Conservation (phyloP, 106 monocot genomes). For the Dendrobium chrysotoxum region DNA sequence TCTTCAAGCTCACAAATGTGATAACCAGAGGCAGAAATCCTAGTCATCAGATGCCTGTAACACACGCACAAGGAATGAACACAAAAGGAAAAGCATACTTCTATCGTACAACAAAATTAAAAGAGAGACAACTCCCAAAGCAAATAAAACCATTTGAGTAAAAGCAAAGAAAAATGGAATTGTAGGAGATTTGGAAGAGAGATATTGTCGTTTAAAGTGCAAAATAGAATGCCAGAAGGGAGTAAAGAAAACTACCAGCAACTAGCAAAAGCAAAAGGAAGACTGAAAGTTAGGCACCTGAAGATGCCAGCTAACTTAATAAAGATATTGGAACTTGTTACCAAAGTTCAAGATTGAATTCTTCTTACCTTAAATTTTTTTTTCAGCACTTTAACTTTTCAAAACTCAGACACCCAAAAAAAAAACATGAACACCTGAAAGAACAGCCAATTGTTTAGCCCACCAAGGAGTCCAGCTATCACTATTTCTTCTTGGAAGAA, state of each 20-base stretch:
- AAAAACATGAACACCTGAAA: background rate
- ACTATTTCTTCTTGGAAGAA: background rate
- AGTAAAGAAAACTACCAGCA: background rate
- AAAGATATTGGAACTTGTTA: background rate
- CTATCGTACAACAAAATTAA: background rate
- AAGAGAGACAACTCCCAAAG: background rate
- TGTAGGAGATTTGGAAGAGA: background rate
- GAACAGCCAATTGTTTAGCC: constrained; percentile 6
- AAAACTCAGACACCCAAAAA: too few species aligned
- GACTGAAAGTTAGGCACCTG: background rate
- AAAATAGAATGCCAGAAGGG: background rate
- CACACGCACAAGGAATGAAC: background rate
- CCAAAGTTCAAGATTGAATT: too few species aligned
- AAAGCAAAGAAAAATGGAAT: background rate
- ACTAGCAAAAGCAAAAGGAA: constrained; percentile 4
- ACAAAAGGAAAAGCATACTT: background rate
- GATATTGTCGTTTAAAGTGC: background rate
- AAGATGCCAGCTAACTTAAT: background rate
- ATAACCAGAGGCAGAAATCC: background rate
- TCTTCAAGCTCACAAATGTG: background rate
- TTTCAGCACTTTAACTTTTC: too few species aligned
- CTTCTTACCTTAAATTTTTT: too few species aligned
- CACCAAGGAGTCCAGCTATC: background rate
- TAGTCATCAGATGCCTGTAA: too few species aligned
- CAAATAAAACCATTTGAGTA: background rate